Conservation (phyloP, 805 yeast species). For the Candida yuanshanica region DNA sequence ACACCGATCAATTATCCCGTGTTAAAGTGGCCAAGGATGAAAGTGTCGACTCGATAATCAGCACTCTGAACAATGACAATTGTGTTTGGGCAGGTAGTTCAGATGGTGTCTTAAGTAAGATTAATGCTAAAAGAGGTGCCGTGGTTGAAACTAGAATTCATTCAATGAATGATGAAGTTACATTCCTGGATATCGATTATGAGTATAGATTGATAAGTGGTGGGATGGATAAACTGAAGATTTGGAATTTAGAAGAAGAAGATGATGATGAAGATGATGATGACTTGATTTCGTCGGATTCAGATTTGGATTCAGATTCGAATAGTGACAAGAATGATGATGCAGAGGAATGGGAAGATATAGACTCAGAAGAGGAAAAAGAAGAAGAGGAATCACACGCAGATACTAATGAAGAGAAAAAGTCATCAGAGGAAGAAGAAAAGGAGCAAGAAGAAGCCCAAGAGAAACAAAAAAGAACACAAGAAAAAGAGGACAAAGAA, state of each 20-base stretch:
- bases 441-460: slow-evolving; percentile 6
- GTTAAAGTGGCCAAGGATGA: slow-evolving; percentile 63
- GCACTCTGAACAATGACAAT: slow-evolving; percentile 37
- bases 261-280: slow-evolving; percentile 26
- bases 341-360: slow-evolving; percentile 18
- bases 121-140: slow-evolving; percentile 59
- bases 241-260: slow-evolving; percentile 54
- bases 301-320: slow-evolving; percentile 3
- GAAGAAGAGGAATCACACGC: slow-evolving; percentile 11
- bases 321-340: slow-evolving; percentile 5
- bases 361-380: slow-evolving; percentile 7
- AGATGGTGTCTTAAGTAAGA: slow-evolving; percentile 64
- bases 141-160: slow-evolving; percentile 64
- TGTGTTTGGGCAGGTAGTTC: slow-evolving; percentile 76
- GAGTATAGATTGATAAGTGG: slow-evolving; percentile 76
- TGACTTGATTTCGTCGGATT: slow-evolving; percentile 7
- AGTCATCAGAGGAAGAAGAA: slow-evolving; percentile 10
- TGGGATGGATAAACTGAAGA: slow-evolving; percentile 74
- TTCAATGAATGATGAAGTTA: slow-evolving; percentile 67
- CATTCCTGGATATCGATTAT: slow-evolving; percentile 68
- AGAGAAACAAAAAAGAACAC: slow-evolving; percentile 10
- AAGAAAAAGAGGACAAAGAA: slow-evolving; percentile 15
- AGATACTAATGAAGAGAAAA: slow-evolving; percentile 12
- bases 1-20: slow-evolving; percentile 74
- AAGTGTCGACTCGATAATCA: slow-evolving; percentile 61